phyloP scores from a whole-genome alignment of 106 monocot genomes.

The Ottelia alismoides region DNA sequence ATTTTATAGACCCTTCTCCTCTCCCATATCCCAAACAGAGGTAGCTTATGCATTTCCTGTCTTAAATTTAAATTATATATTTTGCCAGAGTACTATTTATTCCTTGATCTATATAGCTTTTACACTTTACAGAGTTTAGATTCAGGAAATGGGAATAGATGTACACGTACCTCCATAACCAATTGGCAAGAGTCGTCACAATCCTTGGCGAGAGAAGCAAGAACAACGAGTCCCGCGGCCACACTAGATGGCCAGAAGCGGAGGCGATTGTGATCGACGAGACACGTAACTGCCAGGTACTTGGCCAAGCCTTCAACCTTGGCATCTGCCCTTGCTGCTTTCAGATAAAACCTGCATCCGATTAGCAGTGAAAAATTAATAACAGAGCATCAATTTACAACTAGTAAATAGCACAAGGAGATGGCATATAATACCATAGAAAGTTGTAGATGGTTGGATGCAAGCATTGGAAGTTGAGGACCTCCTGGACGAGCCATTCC shows the following conservation, averaged over 20 bases:
- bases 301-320: slow-evolving; percentile 40
- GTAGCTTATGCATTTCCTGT: too few relatives aligned
- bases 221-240: slow-evolving; percentile 69
- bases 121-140: too few relatives aligned
- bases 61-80: too few relatives aligned
- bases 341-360: slow-evolving; percentile 69
- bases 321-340: slow-evolving; percentile 46
- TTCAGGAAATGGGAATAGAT: background rate
- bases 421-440: slow-evolving; percentile 32
- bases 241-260: slow-evolving; percentile 79
- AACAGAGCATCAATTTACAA: background rate
- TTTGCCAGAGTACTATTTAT: too few relatives aligned
- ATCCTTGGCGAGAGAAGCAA: slow-evolving; percentile 52
- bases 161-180: slow-evolving; percentile 65
- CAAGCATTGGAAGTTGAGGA: slow-evolving; percentile 61
- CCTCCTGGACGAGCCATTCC: slow-evolving; percentile 79
- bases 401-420: background rate
- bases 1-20: too few relatives aligned
- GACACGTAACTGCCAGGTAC: slow-evolving; percentile 42
- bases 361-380: too few relatives aligned
- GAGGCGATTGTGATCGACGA: slow-evolving; percentile 61
- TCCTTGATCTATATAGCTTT: too few relatives aligned
- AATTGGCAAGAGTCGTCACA: slow-evolving; percentile 30
- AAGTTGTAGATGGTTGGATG: slow-evolving; percentile 61
- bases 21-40: too few relatives aligned